These are phyloP conservation scores for Daldinia sp. DNA, from an alignment of 2,329 filamentous ascomycete species.

Conservation along the genomic window DNA sequence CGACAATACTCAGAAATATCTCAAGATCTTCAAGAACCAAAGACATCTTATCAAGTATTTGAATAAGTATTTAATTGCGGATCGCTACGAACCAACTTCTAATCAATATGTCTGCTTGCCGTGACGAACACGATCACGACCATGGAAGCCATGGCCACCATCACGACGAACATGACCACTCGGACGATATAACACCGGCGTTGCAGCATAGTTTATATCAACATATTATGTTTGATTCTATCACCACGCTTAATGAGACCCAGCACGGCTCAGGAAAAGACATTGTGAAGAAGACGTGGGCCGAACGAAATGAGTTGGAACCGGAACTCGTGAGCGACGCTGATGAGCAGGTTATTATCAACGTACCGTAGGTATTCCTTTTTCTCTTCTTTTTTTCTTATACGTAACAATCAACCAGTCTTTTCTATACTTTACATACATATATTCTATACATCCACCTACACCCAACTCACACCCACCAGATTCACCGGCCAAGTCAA, in stretches of 20 bases:
- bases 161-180: constrained; percentile 74
- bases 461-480: constrained; percentile 5
- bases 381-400: constrained; percentile 1
- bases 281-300: constrained; percentile 91
- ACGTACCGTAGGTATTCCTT: constrained; percentile 74
- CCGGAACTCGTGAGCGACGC: constrained; percentile 80
- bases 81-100: neutral
- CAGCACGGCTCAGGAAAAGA: constrained; percentile 71
- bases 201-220: constrained; percentile 91
- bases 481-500: constrained; percentile 95
- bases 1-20: neutral
- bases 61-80: neutral
- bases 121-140: constrained; percentile 56
- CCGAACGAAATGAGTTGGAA: constrained; percentile 73
- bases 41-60: neutral
- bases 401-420: neutral
- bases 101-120: constrained; percentile 51
- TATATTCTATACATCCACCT: neutral
- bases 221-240: constrained; percentile 87
- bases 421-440: neutral
- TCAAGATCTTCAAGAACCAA: neutral
- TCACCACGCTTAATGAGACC: constrained; percentile 86
- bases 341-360: constrained; percentile 94
- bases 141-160: constrained; percentile 57
- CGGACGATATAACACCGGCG: constrained; percentile 89